Base-by-base conservation (phyloP, 148 eudicot species). In the Spergularia bocconei region DNA sequence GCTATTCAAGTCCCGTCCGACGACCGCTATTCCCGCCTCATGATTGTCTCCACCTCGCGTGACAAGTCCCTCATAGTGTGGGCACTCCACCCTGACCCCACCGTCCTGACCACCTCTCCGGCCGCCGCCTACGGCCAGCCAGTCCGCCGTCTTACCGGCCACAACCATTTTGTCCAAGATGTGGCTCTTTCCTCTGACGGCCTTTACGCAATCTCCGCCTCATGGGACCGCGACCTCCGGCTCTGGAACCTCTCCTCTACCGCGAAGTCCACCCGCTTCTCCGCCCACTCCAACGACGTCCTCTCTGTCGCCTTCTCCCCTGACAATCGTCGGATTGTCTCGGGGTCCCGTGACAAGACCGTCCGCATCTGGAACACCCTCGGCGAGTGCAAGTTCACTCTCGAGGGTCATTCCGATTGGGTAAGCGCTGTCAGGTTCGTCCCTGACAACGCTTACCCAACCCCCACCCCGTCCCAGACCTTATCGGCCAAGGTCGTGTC, bases 281-380 rank as follows among this genome's bases (percentile, higher is more conserved):
- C 84, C 6, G 95, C 91, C 6, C 95, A 90, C 84, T 79, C 89
- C 48, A 90, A 90, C 74, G 95, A 90, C 70, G 95, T 87, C 6
- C 83, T 90, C 56, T 88, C 89, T 20, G 95, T 88, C 12, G 90
- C 91, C 4, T 88, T 90, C 83, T 88, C 91, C 6, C 77, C 88
- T n/a, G 95, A 90, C 59, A 90, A 90, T 80, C 87, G 95, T 47
- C 91, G 88, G 87, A 90, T 90, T 72, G 87, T 88, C 2, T 90
- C 91, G 1, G 95, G 91, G 3, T 86, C 90, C 6, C 84, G 94
- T 7, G 94, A 90, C 80, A 76, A 77, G 21, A 36, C 91, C 4
- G 85, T 90, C 79, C 87, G 85, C 80, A 86, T 90, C 10, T 90
- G 94, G 94, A 90, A 90, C 84, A 90, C 94, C 10, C 81, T 90